Conservation (phyloP, 768 basidiomycete genomes). For the Mycena sanguinolenta region DNA sequence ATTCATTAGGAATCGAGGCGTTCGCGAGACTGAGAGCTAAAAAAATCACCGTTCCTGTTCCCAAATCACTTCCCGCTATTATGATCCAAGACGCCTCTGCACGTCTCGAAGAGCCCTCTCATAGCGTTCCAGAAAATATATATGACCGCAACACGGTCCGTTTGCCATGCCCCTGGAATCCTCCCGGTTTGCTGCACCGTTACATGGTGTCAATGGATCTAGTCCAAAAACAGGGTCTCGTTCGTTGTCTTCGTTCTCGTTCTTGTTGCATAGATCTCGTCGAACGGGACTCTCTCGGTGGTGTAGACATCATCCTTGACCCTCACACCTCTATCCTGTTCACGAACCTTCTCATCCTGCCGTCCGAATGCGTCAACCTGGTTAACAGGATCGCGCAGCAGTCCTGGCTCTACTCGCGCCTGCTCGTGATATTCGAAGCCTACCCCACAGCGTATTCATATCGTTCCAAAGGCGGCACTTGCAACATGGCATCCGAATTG, state of each 20-base stretch:
- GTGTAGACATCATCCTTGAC: slow-evolving; percentile 78
- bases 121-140: slow-evolving; percentile 55
- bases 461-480: slow-evolving; percentile 36
- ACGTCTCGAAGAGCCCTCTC: slow-evolving; percentile 32
- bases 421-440: slow-evolving; percentile 77
- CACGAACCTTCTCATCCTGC: slow-evolving; percentile 59
- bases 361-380: slow-evolving; percentile 62
- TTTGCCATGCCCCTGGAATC: slow-evolving; percentile 49
- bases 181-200: slow-evolving; percentile 59
- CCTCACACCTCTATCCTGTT: slow-evolving; percentile 70
- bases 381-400: slow-evolving; percentile 59
- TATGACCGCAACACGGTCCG: slow-evolving; percentile 60
- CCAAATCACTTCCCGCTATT: not conserved
- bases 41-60: slow-evolving; percentile 39
- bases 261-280: slow-evolving; percentile 67
- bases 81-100: not conserved
- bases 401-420: slow-evolving; percentile 72
- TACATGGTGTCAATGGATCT: slow-evolving; percentile 80
- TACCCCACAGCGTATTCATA: slow-evolving; percentile 64
- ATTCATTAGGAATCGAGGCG: slow-evolving; percentile 49
- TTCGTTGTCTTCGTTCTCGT: slow-evolving; percentile 61
- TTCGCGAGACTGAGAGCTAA: slow-evolving; percentile 59
- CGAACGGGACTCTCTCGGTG: slow-evolving; percentile 73
- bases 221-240: slow-evolving; percentile 75
- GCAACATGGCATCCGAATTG: slow-evolving; percentile 38